Evolutionary conservation across 805 yeast genomes (phyloP).

Genomic region (Metschnikowia bowlesiae): DNA sequence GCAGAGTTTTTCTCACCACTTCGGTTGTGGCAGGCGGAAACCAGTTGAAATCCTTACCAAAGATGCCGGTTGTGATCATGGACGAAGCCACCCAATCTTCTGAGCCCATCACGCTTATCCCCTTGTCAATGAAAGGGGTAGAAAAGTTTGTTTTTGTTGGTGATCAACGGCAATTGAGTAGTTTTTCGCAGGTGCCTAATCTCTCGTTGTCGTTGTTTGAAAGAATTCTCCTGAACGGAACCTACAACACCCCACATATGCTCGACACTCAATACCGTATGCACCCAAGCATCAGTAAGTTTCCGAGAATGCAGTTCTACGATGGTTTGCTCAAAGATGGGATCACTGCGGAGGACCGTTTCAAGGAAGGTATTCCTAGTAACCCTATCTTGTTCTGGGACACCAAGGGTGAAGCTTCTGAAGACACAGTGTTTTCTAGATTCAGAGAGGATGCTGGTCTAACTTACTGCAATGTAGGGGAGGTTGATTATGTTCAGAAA

Average conservation of each 20-base stretch:
- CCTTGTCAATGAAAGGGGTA: constrained; percentile 62
- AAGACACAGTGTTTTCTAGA: constrained; percentile 45
- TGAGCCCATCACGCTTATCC: constrained; percentile 67
- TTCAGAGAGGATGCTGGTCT: constrained; percentile 49
- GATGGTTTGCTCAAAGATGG: constrained; percentile 52
- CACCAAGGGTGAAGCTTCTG: constrained; percentile 45
- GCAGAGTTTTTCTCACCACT: constrained; percentile 61
- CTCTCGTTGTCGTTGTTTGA: constrained; percentile 66
- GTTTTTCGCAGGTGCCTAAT: constrained; percentile 65
- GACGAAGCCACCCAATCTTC: constrained; percentile 78
- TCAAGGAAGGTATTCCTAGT: constrained; percentile 38
- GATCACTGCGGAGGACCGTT: constrained; percentile 49
- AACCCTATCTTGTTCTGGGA: constrained; percentile 61
- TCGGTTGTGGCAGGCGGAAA: constrained; percentile 66
- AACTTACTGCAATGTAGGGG: constrained; percentile 55
- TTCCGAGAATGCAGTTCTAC: constrained; percentile 52
- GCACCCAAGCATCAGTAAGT: constrained; percentile 61
- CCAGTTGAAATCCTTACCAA: constrained; percentile 50
- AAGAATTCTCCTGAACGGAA: constrained; percentile 58
- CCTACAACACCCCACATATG: constrained; percentile 60
- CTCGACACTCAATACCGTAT: constrained; percentile 65
- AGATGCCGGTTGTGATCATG: constrained; percentile 66
- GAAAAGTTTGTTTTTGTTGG: constrained; percentile 68
- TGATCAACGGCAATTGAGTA: constrained; percentile 70
- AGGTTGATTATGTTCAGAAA: constrained; percentile 45